Conservation (phyloP, 805 yeast genomes). For the Hanseniaspora osmophila region DNA sequence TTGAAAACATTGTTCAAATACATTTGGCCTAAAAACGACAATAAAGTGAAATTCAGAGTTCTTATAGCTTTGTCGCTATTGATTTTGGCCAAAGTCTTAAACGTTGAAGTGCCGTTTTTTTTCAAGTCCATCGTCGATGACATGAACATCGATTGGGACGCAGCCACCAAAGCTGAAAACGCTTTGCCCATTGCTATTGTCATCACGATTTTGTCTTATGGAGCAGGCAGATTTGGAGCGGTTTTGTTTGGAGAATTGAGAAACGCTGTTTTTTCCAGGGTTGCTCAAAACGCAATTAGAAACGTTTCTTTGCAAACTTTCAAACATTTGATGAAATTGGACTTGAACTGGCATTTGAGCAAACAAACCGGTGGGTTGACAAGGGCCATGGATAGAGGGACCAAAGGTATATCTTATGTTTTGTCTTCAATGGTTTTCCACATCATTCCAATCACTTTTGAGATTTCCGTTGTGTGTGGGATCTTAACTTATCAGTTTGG, state of each 20-base stretch:
- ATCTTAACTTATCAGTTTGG: conserved; percentile 90
- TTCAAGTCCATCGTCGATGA: conserved; percentile 80
- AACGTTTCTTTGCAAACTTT: conserved; percentile 82
- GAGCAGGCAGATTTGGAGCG: conserved; percentile 87
- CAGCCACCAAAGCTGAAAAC: conserved; percentile 41
- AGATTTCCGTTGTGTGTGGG: conserved; percentile 85
- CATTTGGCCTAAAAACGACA: conserved; percentile 68
- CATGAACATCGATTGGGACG: conserved; percentile 82
- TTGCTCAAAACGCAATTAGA: conserved; percentile 87
- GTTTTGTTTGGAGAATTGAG: conserved; percentile 87
- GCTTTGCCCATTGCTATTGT: conserved; percentile 42
- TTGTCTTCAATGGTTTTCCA: conserved; percentile 95
- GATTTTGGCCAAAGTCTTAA: conserved; percentile 68
- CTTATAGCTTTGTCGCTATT: conserved; percentile 58
- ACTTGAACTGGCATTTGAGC: conserved; percentile 76
- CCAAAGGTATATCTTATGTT: conserved; percentile 91
- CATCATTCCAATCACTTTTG: conserved; percentile 82
- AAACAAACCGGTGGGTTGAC: conserved; percentile 94
- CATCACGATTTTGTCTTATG: conserved; percentile 67
- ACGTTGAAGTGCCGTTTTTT: conserved; percentile 91
- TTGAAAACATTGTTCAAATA: conserved; percentile 51
- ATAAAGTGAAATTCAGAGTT: conserved; percentile 58
- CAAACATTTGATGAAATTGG: conserved; percentile 67
- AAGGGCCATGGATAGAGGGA: conserved; percentile 93
- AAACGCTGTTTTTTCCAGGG: conserved; percentile 90